These are phyloP conservation scores for Picochlorum sp. DNA, from an alignment of 139 green algal genomes.

Conservation along the genomic window DNA sequence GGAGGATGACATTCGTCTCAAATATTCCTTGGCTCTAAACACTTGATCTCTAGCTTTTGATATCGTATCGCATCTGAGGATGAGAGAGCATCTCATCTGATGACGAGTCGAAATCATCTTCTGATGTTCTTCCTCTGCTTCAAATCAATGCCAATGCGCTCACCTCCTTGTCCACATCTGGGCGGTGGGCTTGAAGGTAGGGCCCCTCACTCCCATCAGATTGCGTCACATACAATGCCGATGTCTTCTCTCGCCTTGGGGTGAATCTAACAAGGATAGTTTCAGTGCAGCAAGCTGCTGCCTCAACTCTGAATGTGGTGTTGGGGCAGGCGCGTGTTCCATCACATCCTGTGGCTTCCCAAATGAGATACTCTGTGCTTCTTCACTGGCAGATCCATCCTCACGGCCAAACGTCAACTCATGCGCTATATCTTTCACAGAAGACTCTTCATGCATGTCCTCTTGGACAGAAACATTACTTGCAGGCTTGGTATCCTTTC, in stretches of 20 bases:
- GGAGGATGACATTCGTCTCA: conserved; percentile 15
- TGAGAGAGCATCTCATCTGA: conserved; percentile 14
- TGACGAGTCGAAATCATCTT: not conserved
- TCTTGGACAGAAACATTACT: not conserved
- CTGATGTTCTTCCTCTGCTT: not conserved
- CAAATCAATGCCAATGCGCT: not conserved
- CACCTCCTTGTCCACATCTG: not conserved
- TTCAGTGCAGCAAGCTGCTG: not conserved
- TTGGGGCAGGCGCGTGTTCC: not conserved
- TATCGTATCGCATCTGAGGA: not conserved
- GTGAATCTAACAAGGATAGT: not conserved
- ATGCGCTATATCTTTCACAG: not conserved
- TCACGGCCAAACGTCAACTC: not conserved
- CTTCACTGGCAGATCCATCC: not conserved
- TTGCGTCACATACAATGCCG: not conserved
- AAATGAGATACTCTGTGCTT: not conserved
- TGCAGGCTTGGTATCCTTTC: not conserved
- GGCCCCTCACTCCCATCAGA: not conserved
- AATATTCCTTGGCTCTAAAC: conserved; percentile 25
- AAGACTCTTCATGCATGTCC: not conserved
- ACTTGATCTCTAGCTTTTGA: conserved; percentile 22
- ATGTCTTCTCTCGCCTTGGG: not conserved
- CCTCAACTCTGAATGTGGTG: conserved; percentile 3
- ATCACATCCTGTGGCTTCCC: not conserved
- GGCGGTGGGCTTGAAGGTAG: not conserved